These are phyloP conservation scores for Mimosa pudica DNA, from an alignment of 306 rosid genomes.

Conservation along the genomic window DNA sequence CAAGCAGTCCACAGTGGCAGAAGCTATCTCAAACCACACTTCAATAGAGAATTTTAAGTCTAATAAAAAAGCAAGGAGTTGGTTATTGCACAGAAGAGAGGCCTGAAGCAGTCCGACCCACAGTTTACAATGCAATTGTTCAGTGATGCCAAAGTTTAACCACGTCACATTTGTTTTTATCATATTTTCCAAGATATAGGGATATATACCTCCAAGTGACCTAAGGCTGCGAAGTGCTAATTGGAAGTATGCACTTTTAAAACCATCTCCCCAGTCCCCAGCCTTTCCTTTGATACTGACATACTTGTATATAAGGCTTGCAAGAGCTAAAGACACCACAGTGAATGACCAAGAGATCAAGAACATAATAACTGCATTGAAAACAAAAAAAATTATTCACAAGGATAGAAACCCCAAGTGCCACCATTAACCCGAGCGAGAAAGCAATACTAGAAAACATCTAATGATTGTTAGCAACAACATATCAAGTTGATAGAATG, in stretches of 20 bases:
- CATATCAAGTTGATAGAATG: background rate
- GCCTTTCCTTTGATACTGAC: slow-evolving; percentile 98
- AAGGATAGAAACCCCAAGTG: slow-evolving; percentile 30
- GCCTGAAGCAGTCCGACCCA: background rate
- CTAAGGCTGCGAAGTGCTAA: slow-evolving; percentile 98
- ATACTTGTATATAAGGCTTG: slow-evolving; percentile 93
- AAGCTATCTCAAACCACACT: slow-evolving; percentile 1
- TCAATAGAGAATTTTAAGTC: background rate
- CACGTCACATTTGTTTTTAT: background rate
- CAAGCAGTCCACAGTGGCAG: too few species aligned
- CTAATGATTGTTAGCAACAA: slow-evolving; percentile 27
- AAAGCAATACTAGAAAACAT: slow-evolving; percentile 26
- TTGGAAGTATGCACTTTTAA: slow-evolving; percentile 99
- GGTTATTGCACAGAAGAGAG: background rate
- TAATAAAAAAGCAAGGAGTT: background rate
- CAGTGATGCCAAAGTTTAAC: slow-evolving; percentile 26
- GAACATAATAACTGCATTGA: slow-evolving; percentile 92
- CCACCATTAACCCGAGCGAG: slow-evolving; percentile 9
- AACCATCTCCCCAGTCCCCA: slow-evolving; percentile 99
- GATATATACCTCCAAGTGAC: slow-evolving; percentile 83
- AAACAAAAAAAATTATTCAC: slow-evolving; percentile 28
- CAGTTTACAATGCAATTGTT: slow-evolving; percentile 13
- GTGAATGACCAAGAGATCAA: slow-evolving; percentile 99
- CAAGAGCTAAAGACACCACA: slow-evolving; percentile 89
- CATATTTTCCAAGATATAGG: slow-evolving; percentile 20